Conservation (phyloP, 139 green algal species). For the Chlamydomonas sphaeroides region DNA sequence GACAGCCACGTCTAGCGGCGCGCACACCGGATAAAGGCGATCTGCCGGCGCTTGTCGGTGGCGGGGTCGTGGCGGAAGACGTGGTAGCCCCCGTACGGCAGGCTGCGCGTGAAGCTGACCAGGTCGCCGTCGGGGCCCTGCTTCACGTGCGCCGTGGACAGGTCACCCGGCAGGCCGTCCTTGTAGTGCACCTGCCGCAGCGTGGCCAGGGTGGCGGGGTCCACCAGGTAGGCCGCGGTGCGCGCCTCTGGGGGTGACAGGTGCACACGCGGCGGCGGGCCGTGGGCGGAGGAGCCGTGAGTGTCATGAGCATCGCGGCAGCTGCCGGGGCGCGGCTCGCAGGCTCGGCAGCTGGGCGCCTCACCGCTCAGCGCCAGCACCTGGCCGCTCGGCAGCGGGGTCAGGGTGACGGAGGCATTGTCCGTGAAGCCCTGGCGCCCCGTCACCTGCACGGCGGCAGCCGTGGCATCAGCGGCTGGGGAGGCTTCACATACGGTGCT, state of each 20-base stretch:
- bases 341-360: not conserved
- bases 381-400: conserved; percentile 48
- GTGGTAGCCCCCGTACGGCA: conserved; percentile 59
- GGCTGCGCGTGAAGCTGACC: conserved; percentile 71
- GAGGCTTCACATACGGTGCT: no score
- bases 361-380: conserved; percentile 59
- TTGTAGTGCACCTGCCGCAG: not conserved
- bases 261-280: no score
- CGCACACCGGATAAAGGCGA: conserved; percentile 53
- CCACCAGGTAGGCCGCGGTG: conserved; percentile 60
- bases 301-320: no score
- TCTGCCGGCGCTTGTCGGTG: conserved; percentile 50
- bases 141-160: conserved; percentile 78
- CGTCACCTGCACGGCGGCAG: no score
- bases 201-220: conserved; percentile 58
- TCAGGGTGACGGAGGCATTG: conserved; percentile 77
- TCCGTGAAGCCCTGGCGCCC: conserved; percentile 62
- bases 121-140: conserved; percentile 17
- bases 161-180: conserved; percentile 61
- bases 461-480: no score
- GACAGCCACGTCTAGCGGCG: no score
- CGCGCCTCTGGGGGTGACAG: conserved; percentile 52
- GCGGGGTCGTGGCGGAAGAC: conserved; percentile 52
- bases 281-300: not conserved
- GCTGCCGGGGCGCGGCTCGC: no score